Conservation (phyloP, 2,329 filamentous ascomycete species). For the Alternaria panax region DNA sequence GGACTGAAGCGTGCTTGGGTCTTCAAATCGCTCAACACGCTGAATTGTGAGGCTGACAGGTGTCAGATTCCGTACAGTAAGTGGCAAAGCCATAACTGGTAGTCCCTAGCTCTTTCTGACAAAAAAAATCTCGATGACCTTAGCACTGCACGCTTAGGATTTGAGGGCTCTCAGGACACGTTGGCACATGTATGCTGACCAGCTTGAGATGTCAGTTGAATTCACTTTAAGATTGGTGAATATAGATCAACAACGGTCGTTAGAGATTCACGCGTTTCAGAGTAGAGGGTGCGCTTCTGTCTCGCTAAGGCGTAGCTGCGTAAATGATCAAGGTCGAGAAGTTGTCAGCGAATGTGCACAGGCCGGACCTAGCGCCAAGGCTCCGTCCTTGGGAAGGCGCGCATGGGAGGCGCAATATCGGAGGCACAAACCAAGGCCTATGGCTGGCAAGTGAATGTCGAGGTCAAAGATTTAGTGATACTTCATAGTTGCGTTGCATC, state of each 20-base stretch:
- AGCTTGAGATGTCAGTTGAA: background rate
- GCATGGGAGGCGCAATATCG: constrained; percentile 2
- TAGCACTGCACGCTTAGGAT: background rate
- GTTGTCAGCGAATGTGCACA: constrained; percentile 5
- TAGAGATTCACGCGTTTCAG: background rate
- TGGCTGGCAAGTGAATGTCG: background rate
- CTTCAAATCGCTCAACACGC: constrained; percentile 75
- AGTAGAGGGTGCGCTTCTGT: background rate
- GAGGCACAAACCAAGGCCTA: background rate
- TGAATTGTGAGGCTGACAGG: constrained; percentile 75
- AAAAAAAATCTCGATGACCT: background rate
- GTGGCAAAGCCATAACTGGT: constrained; percentile 42
- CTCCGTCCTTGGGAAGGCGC: constrained; percentile 14
- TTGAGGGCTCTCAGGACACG: background rate
- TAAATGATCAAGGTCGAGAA: background rate
- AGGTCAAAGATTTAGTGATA: background rate
- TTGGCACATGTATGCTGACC: background rate
- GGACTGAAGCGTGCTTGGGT: constrained; percentile 53
- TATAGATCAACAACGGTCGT: background rate
- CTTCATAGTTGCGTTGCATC: background rate
- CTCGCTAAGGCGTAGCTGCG: background rate
- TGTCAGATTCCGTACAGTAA: constrained; percentile 86
- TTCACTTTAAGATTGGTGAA: background rate
- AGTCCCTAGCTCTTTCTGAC: background rate
- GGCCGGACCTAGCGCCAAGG: constrained; percentile 16